Evolutionary conservation across 345 rosid species (phyloP), one percentile per base, ranked within the genome.

Genomic region (Adansonia digitata): DNA sequence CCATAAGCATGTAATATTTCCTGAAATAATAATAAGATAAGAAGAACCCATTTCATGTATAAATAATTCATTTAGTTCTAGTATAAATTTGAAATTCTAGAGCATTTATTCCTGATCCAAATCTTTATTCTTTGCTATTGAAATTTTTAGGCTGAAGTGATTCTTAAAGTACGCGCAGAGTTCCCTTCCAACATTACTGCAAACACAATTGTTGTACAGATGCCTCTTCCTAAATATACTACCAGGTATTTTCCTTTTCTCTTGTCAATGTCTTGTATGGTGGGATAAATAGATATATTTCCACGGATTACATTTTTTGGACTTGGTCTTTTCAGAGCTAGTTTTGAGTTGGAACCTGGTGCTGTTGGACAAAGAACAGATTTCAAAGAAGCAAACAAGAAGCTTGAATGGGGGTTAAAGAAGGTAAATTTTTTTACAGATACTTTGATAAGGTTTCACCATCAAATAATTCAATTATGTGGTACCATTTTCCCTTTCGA

Each of bases 181-280:
- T 93, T 89, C 72, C 83, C 97, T 29, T 77, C 96, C 4, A 94
- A 87, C 85, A 82, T 93, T 80, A 81, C 91, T 5, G 98, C 97
- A 71, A 95, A 95, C 85, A 91, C 98, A 65, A 79, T 95, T 74
- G 77, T 65, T 29, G 82, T 95, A 37, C 92, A 95, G 82, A 91
- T 95, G 99, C 94, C 99, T 45, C 84, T 95, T 78, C 99, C 98
- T 59, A 93, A 93, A 69, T 93, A 87, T 78, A 90, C 97, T 79
- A 76, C 86, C 76, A 93, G 99, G 98, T 95, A 87, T 67, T 42
- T 49, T 75, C 11, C 72, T 27, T 37, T 64, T n/a, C 35, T 17
- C n/a, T 31, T 20, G 39, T 35, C 43, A 24, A 24, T 40, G 5
- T 37, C 1, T 2, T 17, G 60, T 22, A 34, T 22, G 42, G 9